phyloP scores from a whole-genome alignment of 139 green algal genomes.

The Coelastrella sp. region DNA sequence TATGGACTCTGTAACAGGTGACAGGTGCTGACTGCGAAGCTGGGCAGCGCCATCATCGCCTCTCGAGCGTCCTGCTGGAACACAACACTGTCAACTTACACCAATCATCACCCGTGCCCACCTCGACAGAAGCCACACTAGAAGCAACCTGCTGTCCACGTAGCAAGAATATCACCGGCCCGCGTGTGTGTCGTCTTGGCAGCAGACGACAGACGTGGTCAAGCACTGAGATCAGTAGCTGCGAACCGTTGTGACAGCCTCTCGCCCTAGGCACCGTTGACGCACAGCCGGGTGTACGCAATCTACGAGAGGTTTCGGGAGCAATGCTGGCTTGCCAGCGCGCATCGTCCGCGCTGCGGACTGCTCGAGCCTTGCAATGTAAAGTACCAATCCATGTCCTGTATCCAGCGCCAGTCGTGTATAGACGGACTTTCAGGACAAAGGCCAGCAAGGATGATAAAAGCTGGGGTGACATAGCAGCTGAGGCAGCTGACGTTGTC shows the following conservation, averaged over 20 bases:
- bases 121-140: no score
- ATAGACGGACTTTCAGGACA: not conserved
- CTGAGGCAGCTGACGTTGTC: slow-evolving; percentile 39
- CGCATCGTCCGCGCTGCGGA: not conserved
- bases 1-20: not conserved
- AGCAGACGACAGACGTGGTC: no score
- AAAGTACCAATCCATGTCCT: not conserved
- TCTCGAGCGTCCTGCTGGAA: no score
- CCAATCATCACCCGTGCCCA: no score
- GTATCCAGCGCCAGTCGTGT: not conserved
- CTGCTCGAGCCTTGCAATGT: not conserved
- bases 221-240: no score
- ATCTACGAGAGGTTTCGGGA: not conserved
- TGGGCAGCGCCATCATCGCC: no score
- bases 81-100: no score
- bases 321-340: not conserved
- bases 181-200: no score
- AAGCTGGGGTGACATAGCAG: slow-evolving; percentile 53
- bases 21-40: not conserved
- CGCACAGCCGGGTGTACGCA: not conserved
- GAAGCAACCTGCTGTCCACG: no score
- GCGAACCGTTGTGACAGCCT: no score
- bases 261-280: not conserved
- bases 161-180: no score
- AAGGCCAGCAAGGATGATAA: slow-evolving; percentile 42